Evolutionary conservation across 2,329 filamentous ascomycete genomes (phyloP).

Genomic region (Cladophialophora exuberans): DNA sequence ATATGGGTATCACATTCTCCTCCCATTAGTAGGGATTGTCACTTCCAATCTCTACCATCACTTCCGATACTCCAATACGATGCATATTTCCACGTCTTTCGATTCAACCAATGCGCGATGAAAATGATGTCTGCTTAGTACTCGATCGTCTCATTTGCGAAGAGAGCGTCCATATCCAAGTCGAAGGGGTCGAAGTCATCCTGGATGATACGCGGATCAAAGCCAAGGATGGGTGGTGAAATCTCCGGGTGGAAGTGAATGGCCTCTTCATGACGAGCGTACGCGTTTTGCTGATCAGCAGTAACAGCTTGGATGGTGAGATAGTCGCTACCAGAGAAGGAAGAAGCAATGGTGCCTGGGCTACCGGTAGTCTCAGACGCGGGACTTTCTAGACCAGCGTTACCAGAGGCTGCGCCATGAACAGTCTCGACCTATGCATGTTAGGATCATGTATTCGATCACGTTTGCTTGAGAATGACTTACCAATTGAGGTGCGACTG

Average conservation of each 20-base stretch:
- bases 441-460: too few species aligned
- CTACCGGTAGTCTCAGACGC: not conserved
- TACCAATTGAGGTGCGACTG: slow-evolving; percentile 15
- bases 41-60: too few species aligned
- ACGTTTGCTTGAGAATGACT: too few species aligned
- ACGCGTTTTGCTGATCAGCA: slow-evolving; percentile 29
- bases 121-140: too few species aligned
- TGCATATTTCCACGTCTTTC: too few species aligned
- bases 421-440: too few species aligned
- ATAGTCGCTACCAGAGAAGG: slow-evolving; percentile 1
- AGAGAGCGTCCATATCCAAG: slow-evolving; percentile 24
- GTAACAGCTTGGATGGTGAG: slow-evolving; percentile 29
- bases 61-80: too few species aligned
- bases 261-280: slow-evolving; percentile 29
- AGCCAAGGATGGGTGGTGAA: slow-evolving; percentile 27
- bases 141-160: slow-evolving; percentile 41
- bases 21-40: too few species aligned
- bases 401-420: too few species aligned
- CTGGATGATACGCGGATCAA: slow-evolving; percentile 35
- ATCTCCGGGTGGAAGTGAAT: slow-evolving; percentile 35
- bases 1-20: too few species aligned
- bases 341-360: not conserved
- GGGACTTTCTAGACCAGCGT: not conserved
- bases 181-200: slow-evolving; percentile 37
- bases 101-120: too few species aligned